These are phyloP conservation scores for Glycine soja DNA, from an alignment of 306 rosid genomes.

Conservation along the genomic window DNA sequence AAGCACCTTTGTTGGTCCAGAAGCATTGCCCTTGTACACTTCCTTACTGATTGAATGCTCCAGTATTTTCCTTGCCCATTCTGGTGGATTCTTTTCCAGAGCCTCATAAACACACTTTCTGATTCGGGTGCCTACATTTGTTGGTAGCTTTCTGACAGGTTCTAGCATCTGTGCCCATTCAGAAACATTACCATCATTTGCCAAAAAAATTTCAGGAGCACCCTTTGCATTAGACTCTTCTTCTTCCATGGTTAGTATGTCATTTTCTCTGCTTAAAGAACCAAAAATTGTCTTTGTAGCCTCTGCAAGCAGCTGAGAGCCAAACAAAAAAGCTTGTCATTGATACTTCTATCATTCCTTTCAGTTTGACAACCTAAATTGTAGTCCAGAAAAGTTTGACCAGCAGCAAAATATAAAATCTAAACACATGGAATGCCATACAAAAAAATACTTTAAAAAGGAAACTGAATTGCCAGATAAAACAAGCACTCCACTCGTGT, in stretches of 20 bases:
- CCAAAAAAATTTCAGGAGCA: constrained; percentile 50
- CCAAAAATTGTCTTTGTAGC: constrained; percentile 84
- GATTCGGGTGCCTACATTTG: constrained; percentile 98
- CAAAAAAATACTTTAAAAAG: background rate
- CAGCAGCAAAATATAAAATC: constrained; percentile 21
- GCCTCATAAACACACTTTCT: constrained; percentile 95
- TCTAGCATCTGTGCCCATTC: constrained; percentile 92
- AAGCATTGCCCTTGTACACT: constrained; percentile 98
- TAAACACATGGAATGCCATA: background rate
- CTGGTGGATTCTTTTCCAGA: constrained; percentile 81
- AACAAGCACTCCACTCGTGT: constrained; percentile 32
- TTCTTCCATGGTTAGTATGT: constrained; percentile 76
- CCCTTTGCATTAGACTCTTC: constrained; percentile 64
- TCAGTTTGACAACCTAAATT: constrained; percentile 37
- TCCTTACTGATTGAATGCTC: constrained; percentile 95
- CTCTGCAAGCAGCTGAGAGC: constrained; percentile 91
- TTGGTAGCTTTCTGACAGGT: constrained; percentile 95
- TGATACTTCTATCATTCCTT: constrained; percentile 30
- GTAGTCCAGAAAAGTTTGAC: constrained; percentile 29
- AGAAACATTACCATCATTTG: constrained; percentile 68
- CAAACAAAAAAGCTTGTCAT: constrained; percentile 45
- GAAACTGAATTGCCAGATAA: constrained; percentile 28
- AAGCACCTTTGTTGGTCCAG: constrained; percentile 98
- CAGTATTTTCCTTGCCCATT: constrained; percentile 86
- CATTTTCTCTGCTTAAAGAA: constrained; percentile 63